These are phyloP conservation scores for Solanum piurae DNA, from an alignment of 257 asterid genomes.

Conservation along the genomic window DNA sequence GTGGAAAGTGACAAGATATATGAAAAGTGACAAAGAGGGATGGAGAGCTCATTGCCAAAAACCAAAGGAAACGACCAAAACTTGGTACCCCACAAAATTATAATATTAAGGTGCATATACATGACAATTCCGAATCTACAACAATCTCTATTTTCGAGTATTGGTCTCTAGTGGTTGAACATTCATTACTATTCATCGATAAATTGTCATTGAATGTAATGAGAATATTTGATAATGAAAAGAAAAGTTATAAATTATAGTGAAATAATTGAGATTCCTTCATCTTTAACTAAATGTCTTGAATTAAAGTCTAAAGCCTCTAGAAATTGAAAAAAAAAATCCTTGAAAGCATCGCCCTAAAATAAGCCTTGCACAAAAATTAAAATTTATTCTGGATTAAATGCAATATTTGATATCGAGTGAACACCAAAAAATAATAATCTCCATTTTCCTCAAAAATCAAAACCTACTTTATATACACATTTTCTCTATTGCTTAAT, in stretches of 20 bases:
- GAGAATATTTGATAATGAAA: no score
- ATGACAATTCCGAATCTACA: neutral
- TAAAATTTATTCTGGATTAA: neutral
- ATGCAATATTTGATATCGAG: neutral
- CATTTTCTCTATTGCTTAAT: neutral
- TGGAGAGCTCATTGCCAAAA: neutral
- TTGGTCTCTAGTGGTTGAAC: neutral
- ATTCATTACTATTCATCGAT: no score
- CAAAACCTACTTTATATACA: neutral
- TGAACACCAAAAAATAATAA: neutral
- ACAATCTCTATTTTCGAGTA: neutral
- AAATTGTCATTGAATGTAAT: neutral
- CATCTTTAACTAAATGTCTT: no score
- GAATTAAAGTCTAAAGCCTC: neutral
- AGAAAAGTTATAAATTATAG: no score
- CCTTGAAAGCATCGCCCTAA: neutral
- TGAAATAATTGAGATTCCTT: neutral
- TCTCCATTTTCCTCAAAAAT: neutral
- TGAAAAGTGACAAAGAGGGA: neutral
- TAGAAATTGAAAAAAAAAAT: neutral
- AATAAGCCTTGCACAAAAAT: neutral
- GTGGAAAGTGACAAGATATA: neutral
- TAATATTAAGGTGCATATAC: neutral
- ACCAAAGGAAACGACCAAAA: neutral
- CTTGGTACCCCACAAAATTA: neutral